These are phyloP conservation scores for Opeltia flavorubescens DNA, from an alignment of 495 filamentous ascomycete species.

Conservation along the genomic window DNA sequence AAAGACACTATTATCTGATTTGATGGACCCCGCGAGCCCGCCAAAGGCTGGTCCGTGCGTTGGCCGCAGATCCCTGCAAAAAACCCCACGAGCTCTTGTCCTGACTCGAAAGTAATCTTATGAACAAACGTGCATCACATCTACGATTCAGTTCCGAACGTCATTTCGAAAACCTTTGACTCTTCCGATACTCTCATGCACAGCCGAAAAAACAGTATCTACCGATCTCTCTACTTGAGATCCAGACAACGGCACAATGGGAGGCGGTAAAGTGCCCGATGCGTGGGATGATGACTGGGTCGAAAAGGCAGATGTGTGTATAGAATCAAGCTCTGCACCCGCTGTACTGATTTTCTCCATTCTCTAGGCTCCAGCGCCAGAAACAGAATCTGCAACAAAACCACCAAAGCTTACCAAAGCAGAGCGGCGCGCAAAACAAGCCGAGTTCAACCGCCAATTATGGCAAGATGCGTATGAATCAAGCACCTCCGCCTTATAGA, in stretches of 20 bases:
- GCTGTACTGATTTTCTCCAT: not conserved
- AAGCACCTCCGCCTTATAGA: not conserved
- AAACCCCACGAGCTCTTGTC: not conserved
- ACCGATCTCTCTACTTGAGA: not conserved
- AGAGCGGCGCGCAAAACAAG: slow-evolving; percentile 66
- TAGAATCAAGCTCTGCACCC: not conserved
- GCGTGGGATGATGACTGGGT: slow-evolving; percentile 94
- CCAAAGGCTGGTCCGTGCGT: not conserved
- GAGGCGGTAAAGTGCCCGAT: slow-evolving; percentile 45
- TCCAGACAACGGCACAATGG: slow-evolving; percentile 25
- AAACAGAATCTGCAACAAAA: slow-evolving; percentile 9
- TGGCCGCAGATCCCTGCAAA: not conserved
- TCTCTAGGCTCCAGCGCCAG: slow-evolving; percentile 14
- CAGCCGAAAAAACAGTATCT: not conserved
- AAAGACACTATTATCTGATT: too few relatives aligned
- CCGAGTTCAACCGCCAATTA: slow-evolving; percentile 64
- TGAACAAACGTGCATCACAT: too few relatives aligned
- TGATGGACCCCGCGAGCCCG: not conserved
- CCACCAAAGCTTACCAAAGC: slow-evolving; percentile 48
- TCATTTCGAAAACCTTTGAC: too few relatives aligned
- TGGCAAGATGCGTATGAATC: slow-evolving; percentile 74
- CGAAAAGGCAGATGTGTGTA: slow-evolving; percentile 52
- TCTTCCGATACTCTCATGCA: not conserved
- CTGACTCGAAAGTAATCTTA: too few relatives aligned
- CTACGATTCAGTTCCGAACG: too few relatives aligned